Evolutionary conservation across 2,329 filamentous ascomycete species (phyloP), one percentile per base, ranked within the genome.

Genomic region (Alternaria brassicae): DNA sequence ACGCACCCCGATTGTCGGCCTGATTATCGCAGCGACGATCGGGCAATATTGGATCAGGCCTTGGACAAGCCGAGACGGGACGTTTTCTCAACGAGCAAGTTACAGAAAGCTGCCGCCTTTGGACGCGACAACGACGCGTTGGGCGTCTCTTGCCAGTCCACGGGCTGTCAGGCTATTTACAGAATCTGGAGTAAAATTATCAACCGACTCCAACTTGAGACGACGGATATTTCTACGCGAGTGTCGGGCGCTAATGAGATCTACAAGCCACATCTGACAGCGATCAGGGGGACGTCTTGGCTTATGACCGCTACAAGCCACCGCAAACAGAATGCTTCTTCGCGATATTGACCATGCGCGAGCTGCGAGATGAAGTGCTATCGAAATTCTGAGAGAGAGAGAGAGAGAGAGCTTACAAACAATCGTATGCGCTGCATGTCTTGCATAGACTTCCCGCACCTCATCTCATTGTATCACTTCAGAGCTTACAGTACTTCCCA

Each of bases 241-340:
- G 41, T 30, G 49, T 34, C 55, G 55, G 55, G 40, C 49, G 49
- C 56, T 58, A 58, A 21, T 10, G 23, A 12, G 56, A 58, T 58
- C 56, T 40, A 39, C 56, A 32, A 10, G 6, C 42, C 45, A n/a
- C 21, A 49, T 47, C 39, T 41, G 50, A 50, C 25, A 36, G 40
- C 23, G 27, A 49, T 25, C 50, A 54, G 51, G 56, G 56, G 56
- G 9, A 12, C 12, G 13, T 42, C 47, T 53, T 58, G 53, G 50
- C 50, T 53, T 23, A 44, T 23, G 56, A 23, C 42, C 47, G 50
- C 50, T 41, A 58, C 34, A 47, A 30, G 28, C 21, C 50, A 32
- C 50, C 40, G 44, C 28, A 9, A 12, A 15, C n/a, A 34, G 21
- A 15, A 34, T 47, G 15, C 9, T 40, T 9, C 41, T 21, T 37